A percentile compares a stretch with the other conserved stretches of the same genome.
phyloP scores from a whole-genome alignment of 2,329 filamentous ascomycete species.

The Cytospora leucostoma region DNA sequence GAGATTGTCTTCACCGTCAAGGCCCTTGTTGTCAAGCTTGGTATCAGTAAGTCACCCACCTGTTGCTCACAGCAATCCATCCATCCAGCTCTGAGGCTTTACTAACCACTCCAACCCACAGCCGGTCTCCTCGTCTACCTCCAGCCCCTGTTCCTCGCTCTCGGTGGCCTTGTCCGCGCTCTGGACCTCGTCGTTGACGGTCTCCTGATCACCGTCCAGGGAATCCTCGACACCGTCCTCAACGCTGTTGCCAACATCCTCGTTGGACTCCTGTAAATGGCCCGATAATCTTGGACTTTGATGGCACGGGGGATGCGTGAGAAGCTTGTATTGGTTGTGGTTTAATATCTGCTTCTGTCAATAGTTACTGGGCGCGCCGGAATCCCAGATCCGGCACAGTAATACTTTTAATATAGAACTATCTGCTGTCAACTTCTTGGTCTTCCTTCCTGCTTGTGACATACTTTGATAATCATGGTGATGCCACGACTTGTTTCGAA shows the following conservation, averaged over 20 bases:
- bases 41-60: constrained; percentile 31
- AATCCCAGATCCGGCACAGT: background rate
- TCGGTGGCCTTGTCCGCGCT: constrained; percentile 31
- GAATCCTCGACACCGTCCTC: constrained; percentile 30
- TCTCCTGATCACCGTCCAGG: constrained; percentile 32
- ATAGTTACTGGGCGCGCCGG: constrained; percentile 1
- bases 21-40: constrained; percentile 34
- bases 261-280: constrained; percentile 27
- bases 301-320: constrained; percentile 12
- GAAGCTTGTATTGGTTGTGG: constrained; percentile 12
- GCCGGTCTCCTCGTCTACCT: constrained; percentile 30
- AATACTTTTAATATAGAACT: constrained; percentile 18
- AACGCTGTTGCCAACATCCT: constrained; percentile 29
- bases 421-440: constrained; percentile 6
- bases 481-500: background rate
- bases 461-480: background rate
- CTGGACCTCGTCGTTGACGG: constrained; percentile 33
- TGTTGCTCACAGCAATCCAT: background rate
- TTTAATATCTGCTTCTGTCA: constrained; percentile 12
- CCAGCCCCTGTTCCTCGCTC: constrained; percentile 32
- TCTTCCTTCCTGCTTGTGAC: background rate
- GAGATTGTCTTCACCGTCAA: constrained; percentile 34
- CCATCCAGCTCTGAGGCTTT: background rate
- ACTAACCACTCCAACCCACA: constrained; percentile 10
- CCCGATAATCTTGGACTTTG: background rate